Percentiles rank a stretch among this genome's conserved stretches.
Conservation (phyloP, 2,329 filamentous ascomycete genomes). For the Colletotrichum noveboracense region DNA sequence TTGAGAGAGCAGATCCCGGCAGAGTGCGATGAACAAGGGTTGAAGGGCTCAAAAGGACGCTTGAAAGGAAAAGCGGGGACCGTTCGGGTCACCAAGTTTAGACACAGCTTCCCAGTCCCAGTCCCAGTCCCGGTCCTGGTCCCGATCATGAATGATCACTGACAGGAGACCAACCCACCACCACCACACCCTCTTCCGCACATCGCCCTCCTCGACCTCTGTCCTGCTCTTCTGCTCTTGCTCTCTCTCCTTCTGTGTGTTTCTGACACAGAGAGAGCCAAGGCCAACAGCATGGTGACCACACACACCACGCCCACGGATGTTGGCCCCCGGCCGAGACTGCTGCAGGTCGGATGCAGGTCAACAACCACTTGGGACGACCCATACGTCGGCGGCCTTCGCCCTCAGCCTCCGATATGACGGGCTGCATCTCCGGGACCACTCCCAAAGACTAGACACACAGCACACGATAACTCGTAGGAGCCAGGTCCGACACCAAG, state of each 20-base stretch:
- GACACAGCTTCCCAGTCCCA: neutral
- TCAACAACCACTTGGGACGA: neutral
- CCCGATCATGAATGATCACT: neutral
- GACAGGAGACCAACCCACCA: neutral
- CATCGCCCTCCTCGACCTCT: neutral
- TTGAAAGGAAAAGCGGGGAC: slow-evolving; percentile 18
- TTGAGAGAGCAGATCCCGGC: neutral
- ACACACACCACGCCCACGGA: neutral
- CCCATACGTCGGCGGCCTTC: neutral
- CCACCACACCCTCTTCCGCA: neutral
- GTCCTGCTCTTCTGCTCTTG: neutral
- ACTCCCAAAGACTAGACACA: neutral
- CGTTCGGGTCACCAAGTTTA: neutral
- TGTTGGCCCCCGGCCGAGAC: neutral
- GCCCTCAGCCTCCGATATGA: neutral
- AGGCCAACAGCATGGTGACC: neutral
- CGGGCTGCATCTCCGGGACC: neutral
- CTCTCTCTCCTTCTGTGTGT: neutral
- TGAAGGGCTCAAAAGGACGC: neutral
- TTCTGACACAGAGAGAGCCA: neutral
- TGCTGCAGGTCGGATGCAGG: neutral
- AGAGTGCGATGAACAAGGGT: neutral
- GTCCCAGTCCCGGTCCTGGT: neutral
- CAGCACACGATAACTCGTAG: neutral
- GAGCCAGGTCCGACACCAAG: neutral